phyloP scores from a whole-genome alignment of 441 rosid species.

The Erodium trifolium region DNA sequence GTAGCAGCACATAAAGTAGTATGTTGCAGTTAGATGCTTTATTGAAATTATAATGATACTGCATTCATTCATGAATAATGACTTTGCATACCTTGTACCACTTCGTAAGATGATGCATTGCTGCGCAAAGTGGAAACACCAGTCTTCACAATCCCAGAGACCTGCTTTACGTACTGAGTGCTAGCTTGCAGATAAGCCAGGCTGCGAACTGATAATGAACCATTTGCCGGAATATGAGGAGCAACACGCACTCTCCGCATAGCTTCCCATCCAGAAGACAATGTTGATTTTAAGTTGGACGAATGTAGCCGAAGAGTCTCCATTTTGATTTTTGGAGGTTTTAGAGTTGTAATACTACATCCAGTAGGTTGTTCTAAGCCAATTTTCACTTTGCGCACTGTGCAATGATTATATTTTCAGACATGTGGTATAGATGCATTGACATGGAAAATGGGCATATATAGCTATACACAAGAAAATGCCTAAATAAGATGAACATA shows the following conservation, averaged over 20 bases:
- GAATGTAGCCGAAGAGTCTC: constrained; percentile 49
- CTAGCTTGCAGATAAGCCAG: constrained; percentile 90
- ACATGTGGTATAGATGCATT: neutral
- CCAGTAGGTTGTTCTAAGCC: constrained; percentile 72
- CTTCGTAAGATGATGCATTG: constrained; percentile 81
- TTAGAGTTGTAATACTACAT: constrained; percentile 47
- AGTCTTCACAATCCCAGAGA: constrained; percentile 75
- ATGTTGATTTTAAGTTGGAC: constrained; percentile 47
- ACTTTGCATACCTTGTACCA: constrained; percentile 58
- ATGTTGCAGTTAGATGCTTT: neutral
- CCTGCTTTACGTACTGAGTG: constrained; percentile 82
- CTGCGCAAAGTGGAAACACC: constrained; percentile 84
- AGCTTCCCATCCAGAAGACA: constrained; percentile 63
- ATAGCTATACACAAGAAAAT: constrained; percentile 16
- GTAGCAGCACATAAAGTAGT: neutral
- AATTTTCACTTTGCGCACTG: constrained; percentile 85
- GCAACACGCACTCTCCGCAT: constrained; percentile 52
- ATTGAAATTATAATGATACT: neutral
- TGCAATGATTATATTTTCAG: constrained; percentile 22
- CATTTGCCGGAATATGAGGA: constrained; percentile 52
- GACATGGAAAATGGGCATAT: constrained; percentile 5
- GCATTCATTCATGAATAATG: constrained; percentile 19
- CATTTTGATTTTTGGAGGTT: constrained; percentile 48
- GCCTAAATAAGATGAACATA: constrained; percentile 12
- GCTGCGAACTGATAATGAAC: constrained; percentile 82